These are phyloP conservation scores for Porodaedalea pini DNA, from an alignment of 1,284 basidiomycete genomes.

Conservation along the genomic window DNA sequence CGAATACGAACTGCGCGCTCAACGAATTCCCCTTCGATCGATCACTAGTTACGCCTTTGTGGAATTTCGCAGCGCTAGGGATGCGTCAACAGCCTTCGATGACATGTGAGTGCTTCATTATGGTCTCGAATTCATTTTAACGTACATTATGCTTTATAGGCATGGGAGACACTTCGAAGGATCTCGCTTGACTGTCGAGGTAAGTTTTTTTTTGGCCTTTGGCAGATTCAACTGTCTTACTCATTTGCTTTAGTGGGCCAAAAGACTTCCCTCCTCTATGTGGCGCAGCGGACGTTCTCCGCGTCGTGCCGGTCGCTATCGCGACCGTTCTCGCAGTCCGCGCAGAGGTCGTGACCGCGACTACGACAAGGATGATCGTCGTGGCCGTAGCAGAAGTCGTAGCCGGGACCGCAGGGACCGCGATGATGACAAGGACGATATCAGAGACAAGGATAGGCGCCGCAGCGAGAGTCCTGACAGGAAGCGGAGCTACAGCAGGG, in stretches of 20 bases:
- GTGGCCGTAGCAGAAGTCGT: conserved; percentile 19
- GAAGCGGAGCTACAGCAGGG: conserved; percentile 29
- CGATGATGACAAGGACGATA: conserved; percentile 26
- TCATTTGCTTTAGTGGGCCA: conserved; percentile 67
- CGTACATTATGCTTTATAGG: conserved; percentile 42
- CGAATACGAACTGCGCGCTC: conserved; percentile 51
- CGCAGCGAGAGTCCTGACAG: conserved; percentile 49
- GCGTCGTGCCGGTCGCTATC: conserved; percentile 45
- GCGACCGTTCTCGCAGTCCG: conserved; percentile 43
- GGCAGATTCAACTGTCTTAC: not conserved
- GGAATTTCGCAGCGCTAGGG: conserved; percentile 79
- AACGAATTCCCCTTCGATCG: conserved; percentile 47
- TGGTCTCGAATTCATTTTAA: conserved; percentile 10
- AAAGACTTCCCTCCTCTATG: conserved; percentile 82
- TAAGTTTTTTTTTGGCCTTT: conserved; percentile 29
- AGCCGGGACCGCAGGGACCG: conserved; percentile 35
- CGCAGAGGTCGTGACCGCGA: conserved; percentile 35
- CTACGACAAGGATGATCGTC: conserved; percentile 24
- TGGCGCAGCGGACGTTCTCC: conserved; percentile 73
- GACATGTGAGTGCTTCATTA: conserved; percentile 64
- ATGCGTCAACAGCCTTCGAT: conserved; percentile 87
- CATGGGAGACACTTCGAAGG: conserved; percentile 84
- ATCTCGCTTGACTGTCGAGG: conserved; percentile 77
- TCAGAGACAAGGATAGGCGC: conserved; percentile 39
- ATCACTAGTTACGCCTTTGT: conserved; percentile 83